Percentiles rank a stretch among this genome's conserved stretches.
phyloP scores from a whole-genome alignment of 148 eudicot species.

The Cornus kousa region DNA sequence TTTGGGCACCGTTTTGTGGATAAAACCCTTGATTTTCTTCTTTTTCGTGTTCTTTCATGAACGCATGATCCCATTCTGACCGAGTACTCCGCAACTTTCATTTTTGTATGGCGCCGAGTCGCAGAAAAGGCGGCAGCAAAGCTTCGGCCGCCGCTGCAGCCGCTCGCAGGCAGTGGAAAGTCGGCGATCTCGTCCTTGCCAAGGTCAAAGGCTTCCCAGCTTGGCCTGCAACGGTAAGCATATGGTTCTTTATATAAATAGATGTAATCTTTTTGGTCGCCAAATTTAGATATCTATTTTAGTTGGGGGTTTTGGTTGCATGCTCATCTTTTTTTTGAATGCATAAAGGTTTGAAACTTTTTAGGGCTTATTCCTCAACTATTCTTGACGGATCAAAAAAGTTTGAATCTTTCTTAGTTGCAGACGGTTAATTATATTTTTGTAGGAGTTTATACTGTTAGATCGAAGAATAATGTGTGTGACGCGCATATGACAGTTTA shows the following conservation, averaged over 20 bases:
- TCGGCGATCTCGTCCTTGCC: conserved; percentile 96
- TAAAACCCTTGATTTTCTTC: not conserved
- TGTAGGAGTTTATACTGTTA: not conserved
- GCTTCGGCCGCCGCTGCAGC: conserved; percentile 76
- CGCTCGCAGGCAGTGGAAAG: conserved; percentile 74
- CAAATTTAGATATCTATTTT: not conserved
- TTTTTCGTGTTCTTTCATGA: not conserved
- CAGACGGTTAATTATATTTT: not conserved
- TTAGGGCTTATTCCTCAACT: not conserved
- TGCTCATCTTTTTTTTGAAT: not conserved
- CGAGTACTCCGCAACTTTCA: conserved; percentile 6
- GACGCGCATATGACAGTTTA: too few relatives aligned
- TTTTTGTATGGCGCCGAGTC: conserved; percentile 64
- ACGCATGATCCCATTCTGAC: conserved; percentile 15
- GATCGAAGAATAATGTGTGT: not conserved
- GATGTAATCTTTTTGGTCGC: not conserved
- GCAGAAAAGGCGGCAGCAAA: conserved; percentile 66
- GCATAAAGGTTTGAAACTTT: not conserved
- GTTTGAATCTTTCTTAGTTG: not conserved
- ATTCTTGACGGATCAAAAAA: conserved; percentile 9
- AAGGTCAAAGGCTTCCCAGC: conserved; percentile 98
- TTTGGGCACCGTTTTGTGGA: not conserved
- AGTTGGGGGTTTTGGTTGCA: not conserved
- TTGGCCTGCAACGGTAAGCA: conserved; percentile 93
- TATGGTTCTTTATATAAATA: not conserved